Percentiles rank a stretch among this genome's conserved stretches.
These are phyloP conservation scores for Toxoplasma gondii DNA, from an alignment of 169 alveolate genomes.

Conservation along the genomic window DNA sequence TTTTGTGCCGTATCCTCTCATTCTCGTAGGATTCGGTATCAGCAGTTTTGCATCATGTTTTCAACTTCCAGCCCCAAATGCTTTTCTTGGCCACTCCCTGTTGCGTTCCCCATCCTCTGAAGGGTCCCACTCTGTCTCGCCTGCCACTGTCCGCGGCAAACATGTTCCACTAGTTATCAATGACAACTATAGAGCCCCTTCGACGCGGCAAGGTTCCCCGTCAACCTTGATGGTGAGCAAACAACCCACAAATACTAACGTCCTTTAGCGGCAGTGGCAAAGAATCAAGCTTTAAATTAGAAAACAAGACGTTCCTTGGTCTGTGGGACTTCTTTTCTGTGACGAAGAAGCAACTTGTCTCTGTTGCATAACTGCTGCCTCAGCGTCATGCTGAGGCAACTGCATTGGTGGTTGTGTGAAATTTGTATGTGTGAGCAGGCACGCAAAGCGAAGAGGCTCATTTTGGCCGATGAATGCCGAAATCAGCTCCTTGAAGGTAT, in stretches of 20 bases:
- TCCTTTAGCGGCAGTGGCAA: too few relatives aligned
- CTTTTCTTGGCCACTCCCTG: background rate
- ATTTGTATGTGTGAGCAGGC: constrained; percentile 45
- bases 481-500: constrained; percentile 83
- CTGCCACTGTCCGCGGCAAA: background rate
- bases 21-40: background rate
- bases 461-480: constrained; percentile 83
- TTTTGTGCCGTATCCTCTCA: background rate
- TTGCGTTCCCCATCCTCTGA: constrained; percentile 1
- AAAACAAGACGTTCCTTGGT: too few relatives aligned
- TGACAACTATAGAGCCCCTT: background rate
- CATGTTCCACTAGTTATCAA: background rate
- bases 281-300: too few relatives aligned
- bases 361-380: too few relatives aligned
- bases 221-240: background rate
- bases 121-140: background rate
- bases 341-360: too few relatives aligned
- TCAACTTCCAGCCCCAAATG: constrained; percentile 40
- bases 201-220: background rate
- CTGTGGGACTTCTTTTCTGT: too few relatives aligned
- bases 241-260: too few relatives aligned
- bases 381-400: too few relatives aligned
- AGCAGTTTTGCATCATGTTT: background rate
- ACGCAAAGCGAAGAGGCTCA: constrained; percentile 75
- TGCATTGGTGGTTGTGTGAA: too few relatives aligned